Evolutionary conservation across 179 eudicot species (phyloP).

Genomic region (Gypsophila paniculata): DNA sequence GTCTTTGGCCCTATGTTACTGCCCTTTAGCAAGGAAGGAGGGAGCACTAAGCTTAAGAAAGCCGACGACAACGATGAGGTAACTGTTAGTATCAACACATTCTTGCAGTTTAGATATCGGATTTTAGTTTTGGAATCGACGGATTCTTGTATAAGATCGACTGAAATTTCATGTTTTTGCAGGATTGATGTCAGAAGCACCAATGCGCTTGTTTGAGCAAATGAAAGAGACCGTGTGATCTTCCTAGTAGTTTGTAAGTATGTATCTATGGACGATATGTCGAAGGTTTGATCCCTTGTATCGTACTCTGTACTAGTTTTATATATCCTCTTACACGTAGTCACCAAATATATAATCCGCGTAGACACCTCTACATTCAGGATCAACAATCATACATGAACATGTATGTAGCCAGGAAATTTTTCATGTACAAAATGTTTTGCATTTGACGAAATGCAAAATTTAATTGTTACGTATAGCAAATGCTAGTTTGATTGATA

Average conservation of each 20-base stretch:
- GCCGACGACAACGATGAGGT: conserved; percentile 29
- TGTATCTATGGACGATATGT: neutral
- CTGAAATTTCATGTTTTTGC: conserved; percentile 3
- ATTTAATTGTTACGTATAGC: no score
- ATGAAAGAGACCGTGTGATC: no score
- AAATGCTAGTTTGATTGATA: no score
- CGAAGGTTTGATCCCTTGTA: neutral
- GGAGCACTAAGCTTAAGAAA: conserved; percentile 30
- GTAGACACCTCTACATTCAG: no score
- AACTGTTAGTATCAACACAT: neutral
- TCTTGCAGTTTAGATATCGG: neutral
- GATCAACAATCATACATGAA: no score
- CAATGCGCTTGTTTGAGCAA: neutral
- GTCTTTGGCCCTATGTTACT: conserved; percentile 36
- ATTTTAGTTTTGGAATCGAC: neutral
- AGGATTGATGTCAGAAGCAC: conserved; percentile 15
- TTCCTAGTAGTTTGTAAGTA: neutral
- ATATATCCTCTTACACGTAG: neutral
- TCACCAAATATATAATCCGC: neutral
- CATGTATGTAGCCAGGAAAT: no score
- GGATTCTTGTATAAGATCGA: neutral
- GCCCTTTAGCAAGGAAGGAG: conserved; percentile 33
- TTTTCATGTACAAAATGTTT: no score
- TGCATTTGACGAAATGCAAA: no score
- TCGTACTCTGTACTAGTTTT: no score